A percentile compares a stretch with the other conserved stretches of the same genome.
phyloP scores from a whole-genome alignment of 805 yeast genomes.

The Wickerhamiella brachini region DNA sequence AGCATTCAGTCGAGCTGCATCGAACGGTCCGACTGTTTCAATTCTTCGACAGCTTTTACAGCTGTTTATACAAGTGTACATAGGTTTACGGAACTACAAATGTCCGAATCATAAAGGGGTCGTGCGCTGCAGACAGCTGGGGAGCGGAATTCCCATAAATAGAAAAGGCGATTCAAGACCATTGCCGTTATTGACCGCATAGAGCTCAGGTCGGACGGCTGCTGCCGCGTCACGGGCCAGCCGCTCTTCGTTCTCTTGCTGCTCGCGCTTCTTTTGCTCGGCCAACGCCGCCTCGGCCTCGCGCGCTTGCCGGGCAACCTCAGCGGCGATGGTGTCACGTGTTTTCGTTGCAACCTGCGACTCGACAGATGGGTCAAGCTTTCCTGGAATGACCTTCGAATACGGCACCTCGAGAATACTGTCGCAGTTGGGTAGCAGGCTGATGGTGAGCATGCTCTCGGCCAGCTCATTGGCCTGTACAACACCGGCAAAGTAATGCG shows the following conservation, averaged over 20 bases:
- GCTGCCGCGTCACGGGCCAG: background rate
- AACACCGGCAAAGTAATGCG: slow-evolving; percentile 16
- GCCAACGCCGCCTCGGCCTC: background rate
- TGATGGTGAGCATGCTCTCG: slow-evolving; percentile 14
- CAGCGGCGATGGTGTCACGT: background rate
- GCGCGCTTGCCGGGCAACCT: background rate
- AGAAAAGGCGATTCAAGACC: slow-evolving; percentile 6
- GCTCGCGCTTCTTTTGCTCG: background rate
- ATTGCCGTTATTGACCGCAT: background rate
- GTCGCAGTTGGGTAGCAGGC: slow-evolving; percentile 14
- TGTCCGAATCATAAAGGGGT: slow-evolving; percentile 4
- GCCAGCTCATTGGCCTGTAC: slow-evolving; percentile 16
- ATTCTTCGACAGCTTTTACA: too few species aligned
- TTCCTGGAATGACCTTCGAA: slow-evolving; percentile 11
- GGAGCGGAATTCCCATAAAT: slow-evolving; percentile 8
- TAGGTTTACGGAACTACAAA: too few species aligned
- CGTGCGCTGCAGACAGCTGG: slow-evolving; percentile 5
- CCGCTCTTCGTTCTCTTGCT: background rate
- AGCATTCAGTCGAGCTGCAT: too few species aligned
- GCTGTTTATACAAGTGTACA: too few species aligned
- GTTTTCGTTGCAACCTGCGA: background rate
- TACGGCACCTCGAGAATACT: slow-evolving; percentile 16
- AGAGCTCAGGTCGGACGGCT: slow-evolving; percentile 1
- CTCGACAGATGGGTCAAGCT: background rate
- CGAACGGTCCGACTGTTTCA: too few species aligned